Base-by-base conservation (phyloP, 169 alveolate species). In the Eimeria necatrix region DNA sequence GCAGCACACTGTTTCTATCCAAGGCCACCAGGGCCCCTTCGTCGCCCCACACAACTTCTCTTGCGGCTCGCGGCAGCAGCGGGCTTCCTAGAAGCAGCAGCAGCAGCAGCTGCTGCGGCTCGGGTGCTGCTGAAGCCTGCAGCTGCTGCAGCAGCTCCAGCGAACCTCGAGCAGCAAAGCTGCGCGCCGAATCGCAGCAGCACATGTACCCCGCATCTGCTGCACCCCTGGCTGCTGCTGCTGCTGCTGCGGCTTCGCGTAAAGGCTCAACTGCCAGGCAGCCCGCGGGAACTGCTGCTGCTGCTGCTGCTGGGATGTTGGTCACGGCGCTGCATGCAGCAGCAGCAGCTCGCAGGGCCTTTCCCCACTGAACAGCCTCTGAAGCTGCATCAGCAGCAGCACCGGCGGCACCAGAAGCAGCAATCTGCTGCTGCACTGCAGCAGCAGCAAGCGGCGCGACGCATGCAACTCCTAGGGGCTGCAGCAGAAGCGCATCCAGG, bases 91-190 rank as follows among this genome's bases (percentile, higher is more conserved):
- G 68, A 61, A 78, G 68, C 68, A 78, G 68, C 68, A 78, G 68
- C 88, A 78, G 68, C 88, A 78, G 68, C 88, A 78, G 68, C 68
- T 78, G 88, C 70, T 46, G 88, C 4, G 88, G 88, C 68, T 78
- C 70, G 9, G 88, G 49, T n/a, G 88, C 88, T 49, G 70, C 88
- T 14, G 88, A 78, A 1, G 68, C 70, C 88, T 78, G 88, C 88
- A 78, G 61, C 88, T 78, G 88, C 88, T 78, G 88, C 88, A 78
- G 88, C 88, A 78, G 48, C 68, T 78, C 70, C 46, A 78, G n/a
- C 41, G 88, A 3, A 32, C 88, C 88, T 5, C 88, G 88, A 49
- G 88, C 88, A 24, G 88, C 88, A 78, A 78, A 78, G 49, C 88
- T 78, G 56, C 88, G 48, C 0, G 88, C 68, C 4, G 88, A 78